A percentile compares a stretch with the other conserved stretches of the same genome.
phyloP scores from a whole-genome alignment of 768 basidiomycete species.

The Collybia sordida region DNA sequence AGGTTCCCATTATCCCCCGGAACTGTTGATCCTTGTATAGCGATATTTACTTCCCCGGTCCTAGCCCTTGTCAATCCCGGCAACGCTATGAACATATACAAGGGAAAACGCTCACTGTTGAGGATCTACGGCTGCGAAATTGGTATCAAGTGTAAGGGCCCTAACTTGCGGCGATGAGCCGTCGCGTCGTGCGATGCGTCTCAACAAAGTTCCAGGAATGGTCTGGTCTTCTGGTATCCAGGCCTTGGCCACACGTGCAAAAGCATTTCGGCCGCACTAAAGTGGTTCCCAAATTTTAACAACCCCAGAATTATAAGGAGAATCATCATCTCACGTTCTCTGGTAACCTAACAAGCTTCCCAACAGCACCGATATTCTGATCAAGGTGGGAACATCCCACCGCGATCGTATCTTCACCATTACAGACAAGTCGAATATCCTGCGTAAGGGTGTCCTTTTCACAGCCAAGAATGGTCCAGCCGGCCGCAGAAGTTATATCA shows the following conservation, averaged over 20 bases:
- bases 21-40: constrained; percentile 28
- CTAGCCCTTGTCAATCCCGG: constrained; percentile 8
- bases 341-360: constrained; percentile 52
- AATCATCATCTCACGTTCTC: constrained; percentile 37
- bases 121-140: constrained; percentile 30
- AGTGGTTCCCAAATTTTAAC: not conserved
- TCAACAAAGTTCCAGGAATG: constrained; percentile 28
- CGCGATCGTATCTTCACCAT: constrained; percentile 18
- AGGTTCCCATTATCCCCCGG: constrained; percentile 25
- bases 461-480: constrained; percentile 52
- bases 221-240: constrained; percentile 43
- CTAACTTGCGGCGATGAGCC: constrained; percentile 32
- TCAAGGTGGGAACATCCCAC: constrained; percentile 38
- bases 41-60: constrained; percentile 23
- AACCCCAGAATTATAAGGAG: not conserved
- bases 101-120: constrained; percentile 13
- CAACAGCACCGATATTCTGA: constrained; percentile 32
- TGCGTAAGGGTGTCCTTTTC: constrained; percentile 34
- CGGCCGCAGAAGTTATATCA: constrained; percentile 45
- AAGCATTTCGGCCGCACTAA: constrained; percentile 38
- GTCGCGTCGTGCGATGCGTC: constrained; percentile 27
- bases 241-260: constrained; percentile 38
- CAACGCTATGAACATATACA: not conserved
- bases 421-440: constrained; percentile 49
- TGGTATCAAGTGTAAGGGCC: constrained; percentile 38